A percentile compares a stretch with the other conserved stretches of the same genome.
phyloP scores from a whole-genome alignment of 306 rosid species.

The Gleditsia sinensis region DNA sequence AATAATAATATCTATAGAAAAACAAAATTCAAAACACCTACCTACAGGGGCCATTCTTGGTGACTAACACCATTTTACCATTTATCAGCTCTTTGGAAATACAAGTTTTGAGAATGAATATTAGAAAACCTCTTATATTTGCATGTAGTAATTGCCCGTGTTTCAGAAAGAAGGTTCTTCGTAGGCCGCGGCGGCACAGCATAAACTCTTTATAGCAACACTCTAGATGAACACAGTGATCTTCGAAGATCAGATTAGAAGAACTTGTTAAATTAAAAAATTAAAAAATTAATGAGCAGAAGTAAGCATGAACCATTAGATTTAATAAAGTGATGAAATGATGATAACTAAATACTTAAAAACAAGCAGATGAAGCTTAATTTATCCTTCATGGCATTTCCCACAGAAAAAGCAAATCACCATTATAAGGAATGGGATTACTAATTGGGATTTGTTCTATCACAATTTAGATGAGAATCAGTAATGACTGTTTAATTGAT shows the following conservation, averaged over 20 bases:
- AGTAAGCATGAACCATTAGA: too few relatives aligned
- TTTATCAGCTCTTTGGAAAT: not conserved
- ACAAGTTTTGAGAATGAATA: not conserved
- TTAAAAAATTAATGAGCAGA: too few relatives aligned
- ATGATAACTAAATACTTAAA: too few relatives aligned
- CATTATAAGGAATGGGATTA: not conserved
- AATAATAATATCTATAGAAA: too few relatives aligned
- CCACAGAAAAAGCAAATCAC: not conserved
- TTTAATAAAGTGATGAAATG: too few relatives aligned
- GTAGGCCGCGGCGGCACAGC: too few relatives aligned
- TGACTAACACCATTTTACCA: not conserved
- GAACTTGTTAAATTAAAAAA: too few relatives aligned
- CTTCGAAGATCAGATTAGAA: too few relatives aligned
- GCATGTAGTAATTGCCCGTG: constrained; percentile 1
- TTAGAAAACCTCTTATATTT: not conserved
- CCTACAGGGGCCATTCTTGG: not conserved
- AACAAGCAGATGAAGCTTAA: too few relatives aligned
- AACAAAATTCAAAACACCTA: not conserved
- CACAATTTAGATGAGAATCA: constrained; percentile 3
- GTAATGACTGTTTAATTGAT: not conserved
- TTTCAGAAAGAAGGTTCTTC: not conserved
- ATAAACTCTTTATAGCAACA: not conserved
- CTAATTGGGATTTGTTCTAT: constrained; percentile 1
- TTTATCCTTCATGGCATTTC: constrained; percentile 4
- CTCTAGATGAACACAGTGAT: not conserved